phyloP scores from a whole-genome alignment of 1,284 basidiomycete species.

The Mycena citricolor region DNA sequence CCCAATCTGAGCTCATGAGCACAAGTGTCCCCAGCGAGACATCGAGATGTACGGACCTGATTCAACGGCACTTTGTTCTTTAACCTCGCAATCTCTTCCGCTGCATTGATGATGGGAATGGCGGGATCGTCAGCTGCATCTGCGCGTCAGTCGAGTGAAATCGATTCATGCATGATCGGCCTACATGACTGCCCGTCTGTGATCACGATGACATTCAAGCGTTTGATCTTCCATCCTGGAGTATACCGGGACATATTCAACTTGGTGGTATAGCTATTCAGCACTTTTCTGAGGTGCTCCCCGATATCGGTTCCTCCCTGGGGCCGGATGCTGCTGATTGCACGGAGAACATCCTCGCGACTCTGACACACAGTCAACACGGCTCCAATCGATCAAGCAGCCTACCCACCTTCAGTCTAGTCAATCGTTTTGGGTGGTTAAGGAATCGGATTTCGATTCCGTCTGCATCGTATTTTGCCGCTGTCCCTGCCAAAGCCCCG shows the following conservation, averaged over 20 bases:
- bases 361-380: background rate
- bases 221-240: slow-evolving; percentile 19
- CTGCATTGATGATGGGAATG: slow-evolving; percentile 10
- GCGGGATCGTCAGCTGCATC: slow-evolving; percentile 18
- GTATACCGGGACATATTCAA: slow-evolving; percentile 15
- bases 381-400: background rate
- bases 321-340: slow-evolving; percentile 3
- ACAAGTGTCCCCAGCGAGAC: background rate
- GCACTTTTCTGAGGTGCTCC: slow-evolving; percentile 14
- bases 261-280: slow-evolving; percentile 17
- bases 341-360: background rate
- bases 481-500: slow-evolving; percentile 5
- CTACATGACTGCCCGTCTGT: slow-evolving; percentile 25
- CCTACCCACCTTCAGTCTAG: slow-evolving; percentile 8
- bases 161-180: background rate
- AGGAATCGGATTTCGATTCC: slow-evolving; percentile 23
- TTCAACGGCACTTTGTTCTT: slow-evolving; percentile 12
- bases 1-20: slow-evolving; percentile 22
- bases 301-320: slow-evolving; percentile 22
- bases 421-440: slow-evolving; percentile 2
- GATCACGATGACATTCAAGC: slow-evolving; percentile 25
- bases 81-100: slow-evolving; percentile 15
- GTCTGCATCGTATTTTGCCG: slow-evolving; percentile 14
- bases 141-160: slow-evolving; percentile 1
- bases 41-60: slow-evolving; percentile 2